Percentiles rank a stretch among this genome's conserved stretches.
phyloP scores from a whole-genome alignment of 495 filamentous ascomycete species.

The Sporormia fimetaria region DNA sequence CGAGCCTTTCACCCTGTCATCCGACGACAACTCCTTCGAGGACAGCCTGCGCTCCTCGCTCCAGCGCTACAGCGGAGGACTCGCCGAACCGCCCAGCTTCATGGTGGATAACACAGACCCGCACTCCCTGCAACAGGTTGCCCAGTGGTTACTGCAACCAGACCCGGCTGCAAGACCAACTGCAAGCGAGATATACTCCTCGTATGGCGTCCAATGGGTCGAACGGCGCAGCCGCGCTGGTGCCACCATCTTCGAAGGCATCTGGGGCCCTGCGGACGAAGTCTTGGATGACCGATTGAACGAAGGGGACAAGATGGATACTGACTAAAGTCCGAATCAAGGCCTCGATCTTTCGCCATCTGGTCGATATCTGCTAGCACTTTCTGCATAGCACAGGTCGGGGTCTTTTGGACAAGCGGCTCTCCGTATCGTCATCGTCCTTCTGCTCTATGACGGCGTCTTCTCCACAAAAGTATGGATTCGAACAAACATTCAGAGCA shows the following conservation, averaged over 20 bases:
- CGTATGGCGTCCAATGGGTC: slow-evolving; percentile 65
- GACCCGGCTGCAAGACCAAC: slow-evolving; percentile 62
- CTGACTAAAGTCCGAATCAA: slow-evolving; percentile 10
- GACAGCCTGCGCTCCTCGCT: slow-evolving; percentile 16
- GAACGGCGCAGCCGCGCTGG: slow-evolving; percentile 60
- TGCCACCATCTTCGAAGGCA: slow-evolving; percentile 87
- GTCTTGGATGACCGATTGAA: slow-evolving; percentile 42
- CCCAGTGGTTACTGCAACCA: slow-evolving; percentile 77
- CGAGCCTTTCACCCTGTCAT: slow-evolving; percentile 38
- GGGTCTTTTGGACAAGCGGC: too few relatives aligned
- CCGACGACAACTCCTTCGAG: slow-evolving; percentile 3
- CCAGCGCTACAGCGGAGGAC: slow-evolving; percentile 46
- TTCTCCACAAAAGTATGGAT: too few relatives aligned
- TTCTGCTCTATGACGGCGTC: too few relatives aligned
- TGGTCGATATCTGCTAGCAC: too few relatives aligned
- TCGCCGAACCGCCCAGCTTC: slow-evolving; percentile 67
- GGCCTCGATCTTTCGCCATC: too few relatives aligned
- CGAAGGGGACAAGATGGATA: slow-evolving; percentile 65
- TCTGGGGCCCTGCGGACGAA: slow-evolving; percentile 78
- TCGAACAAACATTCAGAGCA: too few relatives aligned
- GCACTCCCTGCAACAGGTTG: slow-evolving; percentile 70
- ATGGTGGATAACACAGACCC: slow-evolving; percentile 63
- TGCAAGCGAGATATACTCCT: slow-evolving; percentile 55
- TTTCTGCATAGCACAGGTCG: too few relatives aligned
- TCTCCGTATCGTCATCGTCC: too few relatives aligned